These are phyloP conservation scores for Hypoxylon sp. DNA, from an alignment of 2,329 filamentous ascomycete species.

Conservation along the genomic window DNA sequence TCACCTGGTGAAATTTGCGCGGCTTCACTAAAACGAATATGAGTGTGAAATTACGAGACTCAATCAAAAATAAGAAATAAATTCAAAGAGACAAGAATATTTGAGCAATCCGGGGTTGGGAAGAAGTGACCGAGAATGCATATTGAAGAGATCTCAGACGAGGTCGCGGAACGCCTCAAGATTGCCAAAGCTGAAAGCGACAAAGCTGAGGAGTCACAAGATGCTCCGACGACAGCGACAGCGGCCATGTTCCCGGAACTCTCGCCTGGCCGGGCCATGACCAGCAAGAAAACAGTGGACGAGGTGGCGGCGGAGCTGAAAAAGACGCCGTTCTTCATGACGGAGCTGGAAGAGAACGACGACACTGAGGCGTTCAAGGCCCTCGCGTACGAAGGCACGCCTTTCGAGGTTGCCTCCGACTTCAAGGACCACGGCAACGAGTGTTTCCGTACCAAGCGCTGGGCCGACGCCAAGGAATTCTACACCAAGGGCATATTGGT, in stretches of 20 bases:
- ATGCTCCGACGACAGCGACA: slow-evolving; percentile 31
- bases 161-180: slow-evolving; percentile 55
- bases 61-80: background rate
- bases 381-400: slow-evolving; percentile 91
- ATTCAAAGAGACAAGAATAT: no score
- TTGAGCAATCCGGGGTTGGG: background rate
- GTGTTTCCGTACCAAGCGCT: slow-evolving; percentile 79
- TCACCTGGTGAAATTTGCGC: background rate
- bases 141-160: slow-evolving; percentile 61
- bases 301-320: slow-evolving; percentile 71
- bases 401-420: slow-evolving; percentile 83
- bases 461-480: slow-evolving; percentile 89
- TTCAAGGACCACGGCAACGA: slow-evolving; percentile 97
- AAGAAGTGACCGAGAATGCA: slow-evolving; percentile 50
- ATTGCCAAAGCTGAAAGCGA: slow-evolving; percentile 54
- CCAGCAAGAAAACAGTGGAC: slow-evolving; percentile 65
- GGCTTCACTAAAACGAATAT: background rate
- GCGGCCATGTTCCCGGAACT: slow-evolving; percentile 58
- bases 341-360: slow-evolving; percentile 86
- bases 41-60: background rate
- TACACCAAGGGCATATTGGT: slow-evolving; percentile 89
- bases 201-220: slow-evolving; percentile 35
- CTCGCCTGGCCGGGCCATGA: slow-evolving; percentile 61
- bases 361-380: slow-evolving; percentile 90
- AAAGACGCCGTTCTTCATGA: slow-evolving; percentile 92